Evolutionary conservation across 208 protist genomes (phyloP).

Genomic region (Trypanosomatidae sp.): DNA sequence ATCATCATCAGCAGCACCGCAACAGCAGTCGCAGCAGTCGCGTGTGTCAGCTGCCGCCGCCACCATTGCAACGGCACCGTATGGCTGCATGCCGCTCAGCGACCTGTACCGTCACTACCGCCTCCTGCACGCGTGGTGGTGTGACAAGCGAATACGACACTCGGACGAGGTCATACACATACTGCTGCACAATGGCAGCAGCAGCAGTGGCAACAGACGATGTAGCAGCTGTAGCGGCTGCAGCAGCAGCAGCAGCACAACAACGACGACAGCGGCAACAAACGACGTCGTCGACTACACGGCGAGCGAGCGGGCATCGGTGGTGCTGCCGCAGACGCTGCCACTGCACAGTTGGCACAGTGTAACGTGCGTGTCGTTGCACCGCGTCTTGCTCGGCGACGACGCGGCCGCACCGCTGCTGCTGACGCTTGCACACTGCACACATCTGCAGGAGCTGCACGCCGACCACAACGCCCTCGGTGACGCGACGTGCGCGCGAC

Average conservation of each 20-base stretch:
- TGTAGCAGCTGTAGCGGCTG: neutral
- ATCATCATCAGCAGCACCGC: no score
- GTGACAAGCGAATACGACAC: constrained; percentile 20
- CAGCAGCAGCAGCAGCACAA: neutral
- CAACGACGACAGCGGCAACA: no score
- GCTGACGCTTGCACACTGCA: constrained; percentile 48
- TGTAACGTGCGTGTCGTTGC: constrained; percentile 25
- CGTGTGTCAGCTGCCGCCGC: no score
- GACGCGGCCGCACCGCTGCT: constrained; percentile 41
- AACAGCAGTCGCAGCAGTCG: no score
- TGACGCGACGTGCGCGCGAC: constrained; percentile 42
- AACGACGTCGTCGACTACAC: neutral
- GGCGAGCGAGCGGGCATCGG: constrained; percentile 5
- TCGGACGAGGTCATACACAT: constrained; percentile 15
- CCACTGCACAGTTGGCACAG: constrained; percentile 46
- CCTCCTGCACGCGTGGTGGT: constrained; percentile 27
- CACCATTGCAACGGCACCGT: constrained; percentile 18
- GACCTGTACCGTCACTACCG: constrained; percentile 55
- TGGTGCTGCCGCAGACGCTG: constrained; percentile 12
- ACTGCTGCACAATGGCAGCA: constrained; percentile 2
- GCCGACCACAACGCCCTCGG: constrained; percentile 48
- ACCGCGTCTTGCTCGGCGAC: constrained; percentile 51
- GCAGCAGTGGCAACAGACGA: neutral
- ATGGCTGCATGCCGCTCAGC: constrained; percentile 48
- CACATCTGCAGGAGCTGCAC: constrained; percentile 30